Base-by-base conservation (phyloP, 768 basidiomycete species). In the Boletus subparvulus region DNA sequence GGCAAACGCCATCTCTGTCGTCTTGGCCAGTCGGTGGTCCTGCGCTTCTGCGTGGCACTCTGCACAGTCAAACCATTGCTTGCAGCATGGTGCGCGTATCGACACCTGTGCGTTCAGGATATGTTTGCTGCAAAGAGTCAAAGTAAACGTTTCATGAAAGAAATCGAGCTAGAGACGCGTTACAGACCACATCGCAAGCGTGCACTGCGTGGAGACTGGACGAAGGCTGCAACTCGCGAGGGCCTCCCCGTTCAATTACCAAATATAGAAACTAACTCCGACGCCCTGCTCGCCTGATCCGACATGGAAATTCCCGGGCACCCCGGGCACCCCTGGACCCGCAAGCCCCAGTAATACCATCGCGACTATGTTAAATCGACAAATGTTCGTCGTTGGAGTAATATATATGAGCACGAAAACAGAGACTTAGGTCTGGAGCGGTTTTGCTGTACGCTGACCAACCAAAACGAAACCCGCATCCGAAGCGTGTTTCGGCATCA, bases 41-140 rank as follows among this genome's bases (percentile, higher is more conserved):
- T 92, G 83, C 1, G 79, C 68, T 64, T 97, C 96, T 0, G 84
- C 91, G 69, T 99, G 96, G 70, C 97, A 99, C 75, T 98, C 88
- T 3, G 94, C 77, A 67, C 96, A 98, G 78, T 99, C 97, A 68
- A 84, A 98, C 95, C 96, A 99, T 65, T 87, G 88, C 72, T 92
- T 90, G 84, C 97, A 98, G 75, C 97, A 98, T 4, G 95, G 94
- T 6, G 96, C 93, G 28, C 96, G 88, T 63, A 99, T 92, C 37
- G 95, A 83, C 24, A 97, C 97, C 75, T 98, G 96, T 0, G 92
- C 92, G 74, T 99, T 99, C 48, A 99, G 76, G 59, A 99, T 82
- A 69, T 98, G 97, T 80, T 96, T 96, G 77, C 94, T 97, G 55
- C 26, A 50, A 50, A 59, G 35, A 32, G 21, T 28, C 39, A 8